phyloP scores from a whole-genome alignment of 2,329 filamentous ascomycete species.

The Fusarium metavorans region DNA sequence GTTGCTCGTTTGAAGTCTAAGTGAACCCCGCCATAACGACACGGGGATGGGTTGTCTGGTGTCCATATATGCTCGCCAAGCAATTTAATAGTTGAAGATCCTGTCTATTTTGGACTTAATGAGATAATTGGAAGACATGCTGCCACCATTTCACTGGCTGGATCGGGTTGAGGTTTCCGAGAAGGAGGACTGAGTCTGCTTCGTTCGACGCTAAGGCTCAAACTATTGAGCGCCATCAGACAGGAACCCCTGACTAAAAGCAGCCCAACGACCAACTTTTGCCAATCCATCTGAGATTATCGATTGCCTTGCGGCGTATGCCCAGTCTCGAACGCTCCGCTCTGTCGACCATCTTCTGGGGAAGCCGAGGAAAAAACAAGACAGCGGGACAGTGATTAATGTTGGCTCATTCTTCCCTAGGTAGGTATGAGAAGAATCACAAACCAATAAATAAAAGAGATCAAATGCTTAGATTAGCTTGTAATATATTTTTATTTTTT shows the following conservation, averaged over 20 bases:
- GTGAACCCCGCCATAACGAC: background rate
- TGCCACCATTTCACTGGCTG: background rate
- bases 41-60: background rate
- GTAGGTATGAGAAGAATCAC: too few species aligned
- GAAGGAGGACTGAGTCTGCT: background rate
- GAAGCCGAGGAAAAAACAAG: background rate
- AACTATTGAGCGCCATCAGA: background rate
- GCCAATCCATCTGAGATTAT: background rate
- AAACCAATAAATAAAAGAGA: too few species aligned
- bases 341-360: background rate
- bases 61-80: background rate
- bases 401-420: too few species aligned
- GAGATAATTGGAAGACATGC: background rate
- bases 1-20: background rate
- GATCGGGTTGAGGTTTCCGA: background rate
- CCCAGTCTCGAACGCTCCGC: background rate
- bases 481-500: too few species aligned
- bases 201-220: background rate
- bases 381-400: too few species aligned
- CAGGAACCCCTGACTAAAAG: background rate
- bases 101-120: background rate
- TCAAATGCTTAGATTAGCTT: too few species aligned
- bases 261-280: background rate
- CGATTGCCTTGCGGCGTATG: background rate
- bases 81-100: background rate